phyloP scores from a whole-genome alignment of 352 stramenopile species.

The Thalassiosira mediterranea region DNA sequence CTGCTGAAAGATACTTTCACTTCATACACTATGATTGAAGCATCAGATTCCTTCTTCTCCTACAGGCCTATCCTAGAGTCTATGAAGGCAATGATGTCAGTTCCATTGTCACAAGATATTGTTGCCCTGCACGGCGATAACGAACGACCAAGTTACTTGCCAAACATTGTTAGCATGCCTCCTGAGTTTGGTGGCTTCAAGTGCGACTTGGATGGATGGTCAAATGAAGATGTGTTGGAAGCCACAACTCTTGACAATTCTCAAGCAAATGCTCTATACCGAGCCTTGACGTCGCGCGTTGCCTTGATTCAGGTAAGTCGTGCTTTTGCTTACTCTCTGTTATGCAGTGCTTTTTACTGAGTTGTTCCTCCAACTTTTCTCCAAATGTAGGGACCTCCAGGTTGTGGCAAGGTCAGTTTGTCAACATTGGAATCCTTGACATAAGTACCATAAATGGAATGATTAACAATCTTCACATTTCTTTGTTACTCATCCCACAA shows the following conservation, averaged over 20 bases:
- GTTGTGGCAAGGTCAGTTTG: slow-evolving; percentile 6
- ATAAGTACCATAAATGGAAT: background rate
- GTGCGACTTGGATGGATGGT: slow-evolving; percentile 35
- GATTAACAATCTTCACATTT: slow-evolving; percentile 10
- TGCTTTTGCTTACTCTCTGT: no score
- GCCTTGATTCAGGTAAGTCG: slow-evolving; percentile 88
- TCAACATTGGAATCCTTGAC: background rate
- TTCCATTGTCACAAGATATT: slow-evolving; percentile 54
- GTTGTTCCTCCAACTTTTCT: slow-evolving; percentile 83
- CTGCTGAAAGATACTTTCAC: slow-evolving; percentile 25
- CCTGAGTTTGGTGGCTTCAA: slow-evolving; percentile 20
- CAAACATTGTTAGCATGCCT: slow-evolving; percentile 23
- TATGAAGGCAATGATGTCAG: slow-evolving; percentile 41
- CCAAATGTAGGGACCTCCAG: slow-evolving; percentile 86
- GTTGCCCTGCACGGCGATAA: background rate
- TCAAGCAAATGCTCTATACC: slow-evolving; percentile 59
- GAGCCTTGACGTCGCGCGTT: slow-evolving; percentile 82
- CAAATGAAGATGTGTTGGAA: slow-evolving; percentile 58
- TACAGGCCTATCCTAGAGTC: slow-evolving; percentile 52
- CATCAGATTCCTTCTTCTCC: slow-evolving; percentile 62
- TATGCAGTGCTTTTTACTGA: slow-evolving; percentile 41
- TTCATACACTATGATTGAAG: slow-evolving; percentile 53
- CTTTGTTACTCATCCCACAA: background rate
- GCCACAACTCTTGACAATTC: slow-evolving; percentile 81
- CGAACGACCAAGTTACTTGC: slow-evolving; percentile 35